These are phyloP conservation scores for Penicillium sp. DNA, from an alignment of 2,329 filamentous ascomycete species.

Conservation along the genomic window DNA sequence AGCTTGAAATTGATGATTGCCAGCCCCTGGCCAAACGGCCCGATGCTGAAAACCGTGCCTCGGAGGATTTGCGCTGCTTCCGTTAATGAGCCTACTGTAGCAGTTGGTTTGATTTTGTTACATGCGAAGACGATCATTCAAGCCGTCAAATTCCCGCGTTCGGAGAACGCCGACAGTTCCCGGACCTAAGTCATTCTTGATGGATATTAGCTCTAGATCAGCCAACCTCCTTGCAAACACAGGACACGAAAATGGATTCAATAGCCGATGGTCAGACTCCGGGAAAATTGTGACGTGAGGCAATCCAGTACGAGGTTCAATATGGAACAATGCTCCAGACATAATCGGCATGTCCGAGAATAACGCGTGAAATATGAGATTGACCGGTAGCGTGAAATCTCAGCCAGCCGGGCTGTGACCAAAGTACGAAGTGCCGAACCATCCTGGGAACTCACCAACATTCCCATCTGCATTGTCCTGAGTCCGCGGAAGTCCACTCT, in stretches of 20 bases:
- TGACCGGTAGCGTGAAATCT: background rate
- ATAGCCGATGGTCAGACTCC: background rate
- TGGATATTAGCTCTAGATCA: background rate
- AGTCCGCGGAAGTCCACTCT: background rate
- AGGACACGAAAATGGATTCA: background rate
- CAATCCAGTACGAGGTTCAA: background rate
- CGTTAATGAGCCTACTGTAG: background rate
- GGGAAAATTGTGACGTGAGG: background rate
- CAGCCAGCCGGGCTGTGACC: background rate
- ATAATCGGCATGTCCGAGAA: background rate
- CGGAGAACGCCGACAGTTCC: background rate
- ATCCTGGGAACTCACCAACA: background rate
- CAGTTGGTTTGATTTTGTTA: background rate
- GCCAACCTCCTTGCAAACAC: background rate
- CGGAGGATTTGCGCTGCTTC: background rate
- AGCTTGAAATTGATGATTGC: background rate
- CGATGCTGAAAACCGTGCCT: background rate
- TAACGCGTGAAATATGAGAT: background rate
- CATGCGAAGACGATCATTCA: background rate
- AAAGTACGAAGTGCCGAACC: background rate
- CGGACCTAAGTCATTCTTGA: background rate
- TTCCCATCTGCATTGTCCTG: constrained; percentile 1
- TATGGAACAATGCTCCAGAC: background rate
- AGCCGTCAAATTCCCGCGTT: background rate
- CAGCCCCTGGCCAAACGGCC: background rate